Evolutionary conservation across 1,139 yeast genomes (phyloP), one percentile per base, ranked within the genome.

Genomic region (Blastobotrys malaysiensis): DNA sequence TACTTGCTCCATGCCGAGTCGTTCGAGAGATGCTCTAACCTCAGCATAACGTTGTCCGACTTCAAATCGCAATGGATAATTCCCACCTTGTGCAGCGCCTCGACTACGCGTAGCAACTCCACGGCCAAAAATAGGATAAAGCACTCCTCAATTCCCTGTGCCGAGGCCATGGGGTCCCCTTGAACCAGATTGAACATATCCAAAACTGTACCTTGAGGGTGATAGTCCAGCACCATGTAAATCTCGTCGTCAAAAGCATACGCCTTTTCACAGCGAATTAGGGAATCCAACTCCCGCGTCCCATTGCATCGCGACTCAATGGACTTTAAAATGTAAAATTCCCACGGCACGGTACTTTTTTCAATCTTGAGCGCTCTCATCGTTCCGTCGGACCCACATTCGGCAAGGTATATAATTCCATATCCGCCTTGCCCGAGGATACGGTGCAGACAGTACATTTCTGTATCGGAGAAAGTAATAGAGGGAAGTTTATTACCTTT

Each of bases 31-130:
- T 59, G 59, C n/a, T 73, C 73, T 46, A 88, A 76, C 45, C 86
- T 70, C 0, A 89, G 67, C 96, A 91, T 87, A 61, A 95, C 86
- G 65, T 90, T 90, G 59, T 88, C 96, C 0, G 96, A 86, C 64
- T 86, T 88, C 55, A 90, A 70, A 66, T 89, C 96, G 1, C 97
- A 95, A 70, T 91, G 97, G 14, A 91, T 74, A 1, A 90, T 81
- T 0, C 85, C 84, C 11, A 79, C 72, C 0, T 71, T 67, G 64
- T 91, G 97, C 26, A 91, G 69, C 1, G 74, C 68, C 60, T 86
- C 89, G 1, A 88, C 70, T 0, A 81, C 73, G 52, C 81, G 77
- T 50, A 88, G 66, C 21, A 88, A 67, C 63, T 88, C 88, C 9
- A 81, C 70, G 0, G 95, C 75, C 46, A 89, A 72, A 63, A 81